Conservation (phyloP, 2,329 filamentous ascomycete species). For the Hypomyces perniciosus region DNA sequence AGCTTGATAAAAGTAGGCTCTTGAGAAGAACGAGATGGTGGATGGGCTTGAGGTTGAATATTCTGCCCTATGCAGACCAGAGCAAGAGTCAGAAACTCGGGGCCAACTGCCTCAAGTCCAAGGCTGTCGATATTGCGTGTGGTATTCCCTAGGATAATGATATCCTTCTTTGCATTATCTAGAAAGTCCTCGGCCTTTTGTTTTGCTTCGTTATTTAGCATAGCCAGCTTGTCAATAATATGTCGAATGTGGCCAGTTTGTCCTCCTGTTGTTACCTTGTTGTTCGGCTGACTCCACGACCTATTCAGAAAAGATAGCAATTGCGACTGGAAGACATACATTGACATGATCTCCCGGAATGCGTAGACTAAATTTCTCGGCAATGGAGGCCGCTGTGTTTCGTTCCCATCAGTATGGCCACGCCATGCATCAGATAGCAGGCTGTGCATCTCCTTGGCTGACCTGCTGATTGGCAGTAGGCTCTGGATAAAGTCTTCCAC, state of each 20-base stretch:
- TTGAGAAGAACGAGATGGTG: too few relatives aligned
- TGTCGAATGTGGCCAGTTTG: neutral
- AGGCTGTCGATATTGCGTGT: neutral
- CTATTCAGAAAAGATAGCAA: too few relatives aligned
- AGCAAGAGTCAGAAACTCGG: neutral
- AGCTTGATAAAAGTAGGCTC: neutral
- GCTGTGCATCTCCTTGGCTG: neutral
- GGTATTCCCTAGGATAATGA: neutral
- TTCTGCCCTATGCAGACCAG: neutral
- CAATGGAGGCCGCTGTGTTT: neutral
- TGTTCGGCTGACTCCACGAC: too few relatives aligned
- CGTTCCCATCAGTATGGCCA: neutral
- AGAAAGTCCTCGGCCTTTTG: neutral
- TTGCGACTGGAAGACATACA: too few relatives aligned
- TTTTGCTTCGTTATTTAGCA: neutral
- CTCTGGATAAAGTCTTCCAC: neutral
- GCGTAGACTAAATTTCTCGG: neutral
- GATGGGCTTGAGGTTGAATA: neutral
- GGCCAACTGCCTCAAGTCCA: neutral
- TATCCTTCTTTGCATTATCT: constrained; percentile 5
- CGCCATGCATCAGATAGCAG: neutral
- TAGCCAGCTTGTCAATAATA: neutral
- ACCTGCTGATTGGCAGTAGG: neutral
- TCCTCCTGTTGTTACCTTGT: neutral
- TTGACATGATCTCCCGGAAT: too few relatives aligned